Percentiles rank a stretch among this genome's conserved stretches.
Evolutionary conservation across 306 rosid species (phyloP).

Genomic region (Elaeagnus macrophylla): DNA sequence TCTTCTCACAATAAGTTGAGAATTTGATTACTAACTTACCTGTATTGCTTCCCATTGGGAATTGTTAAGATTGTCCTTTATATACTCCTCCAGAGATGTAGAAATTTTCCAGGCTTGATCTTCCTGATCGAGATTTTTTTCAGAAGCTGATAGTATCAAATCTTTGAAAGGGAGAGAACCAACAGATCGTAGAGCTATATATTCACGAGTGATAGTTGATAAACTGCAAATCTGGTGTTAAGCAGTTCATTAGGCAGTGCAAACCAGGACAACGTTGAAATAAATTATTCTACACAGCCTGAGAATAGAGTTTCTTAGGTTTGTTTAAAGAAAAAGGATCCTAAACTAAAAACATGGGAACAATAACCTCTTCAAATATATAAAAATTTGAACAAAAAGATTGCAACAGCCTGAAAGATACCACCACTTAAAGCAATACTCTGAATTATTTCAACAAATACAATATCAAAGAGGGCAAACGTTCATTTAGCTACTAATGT

Average conservation of each 20-base stretch:
- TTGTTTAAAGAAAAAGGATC: background rate
- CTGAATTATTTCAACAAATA: background rate
- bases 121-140: slow-evolving; percentile 33
- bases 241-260: slow-evolving; percentile 5
- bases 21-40: slow-evolving; percentile 32
- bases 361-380: background rate
- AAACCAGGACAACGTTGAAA: slow-evolving; percentile 2
- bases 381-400: background rate
- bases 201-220: slow-evolving; percentile 85
- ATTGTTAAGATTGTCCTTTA: slow-evolving; percentile 60
- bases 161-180: slow-evolving; percentile 65
- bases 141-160: slow-evolving; percentile 55
- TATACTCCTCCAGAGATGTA: slow-evolving; percentile 46
- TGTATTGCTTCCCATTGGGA: slow-evolving; percentile 76
- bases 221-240: slow-evolving; percentile 73
- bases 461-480: background rate
- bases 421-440: background rate
- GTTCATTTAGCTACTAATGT: too few relatives aligned
- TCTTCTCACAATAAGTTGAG: background rate
- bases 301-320: background rate
- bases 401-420: background rate
- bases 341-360: background rate
- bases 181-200: slow-evolving; percentile 58
- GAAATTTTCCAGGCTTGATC: slow-evolving; percentile 74
- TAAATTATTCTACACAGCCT: background rate